These are phyloP conservation scores for Alternaria tenuissima DNA, from an alignment of 2,329 filamentous ascomycete genomes.

Conservation along the genomic window DNA sequence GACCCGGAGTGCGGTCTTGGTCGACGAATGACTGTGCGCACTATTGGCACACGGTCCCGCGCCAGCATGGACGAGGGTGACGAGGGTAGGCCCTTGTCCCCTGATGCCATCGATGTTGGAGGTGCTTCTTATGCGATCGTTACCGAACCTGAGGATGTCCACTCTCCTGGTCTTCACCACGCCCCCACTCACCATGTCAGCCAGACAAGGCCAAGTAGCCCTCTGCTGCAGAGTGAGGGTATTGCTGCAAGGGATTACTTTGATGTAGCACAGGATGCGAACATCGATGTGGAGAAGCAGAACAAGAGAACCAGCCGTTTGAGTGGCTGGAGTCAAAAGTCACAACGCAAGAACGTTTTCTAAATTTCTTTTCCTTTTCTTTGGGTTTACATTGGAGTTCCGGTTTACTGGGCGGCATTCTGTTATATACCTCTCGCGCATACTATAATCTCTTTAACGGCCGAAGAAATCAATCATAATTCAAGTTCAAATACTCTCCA, in stretches of 20 bases:
- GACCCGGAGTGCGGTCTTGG: slow-evolving; percentile 22
- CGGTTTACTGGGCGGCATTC: background rate
- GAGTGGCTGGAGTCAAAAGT: background rate
- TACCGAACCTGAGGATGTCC: background rate
- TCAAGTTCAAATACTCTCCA: too few species aligned
- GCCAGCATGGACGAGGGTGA: slow-evolving; percentile 1
- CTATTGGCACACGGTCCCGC: slow-evolving; percentile 11
- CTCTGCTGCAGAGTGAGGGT: slow-evolving; percentile 7
- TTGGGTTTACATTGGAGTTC: background rate
- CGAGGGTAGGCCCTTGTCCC: background rate
- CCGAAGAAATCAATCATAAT: background rate
- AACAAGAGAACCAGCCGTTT: background rate
- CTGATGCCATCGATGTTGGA: background rate
- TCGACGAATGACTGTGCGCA: slow-evolving; percentile 34
- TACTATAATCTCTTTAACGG: background rate
- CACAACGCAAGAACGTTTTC: background rate
- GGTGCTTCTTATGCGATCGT: background rate
- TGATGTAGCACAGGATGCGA: background rate
- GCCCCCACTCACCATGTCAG: background rate
- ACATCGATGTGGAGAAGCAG: slow-evolving; percentile 5
- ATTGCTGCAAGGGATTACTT: slow-evolving; percentile 11
- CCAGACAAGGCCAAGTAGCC: slow-evolving; percentile 1
- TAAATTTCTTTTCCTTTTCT: background rate
- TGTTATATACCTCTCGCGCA: slow-evolving; percentile 3
- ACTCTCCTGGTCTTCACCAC: background rate